These are phyloP conservation scores for Fusarium multiceps DNA, from an alignment of 2,329 filamentous ascomycete genomes.

Conservation along the genomic window DNA sequence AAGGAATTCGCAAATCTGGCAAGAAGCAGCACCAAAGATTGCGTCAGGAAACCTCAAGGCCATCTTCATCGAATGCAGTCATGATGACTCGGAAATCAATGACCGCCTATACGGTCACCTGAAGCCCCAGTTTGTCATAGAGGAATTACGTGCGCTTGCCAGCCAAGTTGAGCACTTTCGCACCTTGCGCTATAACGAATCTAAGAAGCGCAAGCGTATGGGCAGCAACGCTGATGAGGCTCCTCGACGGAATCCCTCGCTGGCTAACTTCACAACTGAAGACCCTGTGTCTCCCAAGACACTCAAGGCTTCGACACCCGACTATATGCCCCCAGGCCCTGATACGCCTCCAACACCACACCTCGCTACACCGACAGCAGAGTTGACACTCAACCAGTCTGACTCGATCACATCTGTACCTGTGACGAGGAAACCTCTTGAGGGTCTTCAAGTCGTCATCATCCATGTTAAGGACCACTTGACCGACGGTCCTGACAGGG, in stretches of 20 bases:
- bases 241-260: constrained; percentile 38
- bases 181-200: constrained; percentile 50
- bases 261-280: constrained; percentile 49
- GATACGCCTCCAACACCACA: constrained; percentile 60
- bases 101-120: constrained; percentile 89
- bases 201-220: constrained; percentile 74
- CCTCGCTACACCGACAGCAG: constrained; percentile 60
- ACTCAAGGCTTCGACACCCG: constrained; percentile 45
- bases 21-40: constrained; percentile 88
- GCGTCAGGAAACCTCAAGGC: constrained; percentile 76
- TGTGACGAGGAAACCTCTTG: constrained; percentile 63
- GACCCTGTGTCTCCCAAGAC: constrained; percentile 66
- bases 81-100: constrained; percentile 81
- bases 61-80: constrained; percentile 97
- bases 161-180: constrained; percentile 69
- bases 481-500: constrained; percentile 73
- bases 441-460: constrained; percentile 82
- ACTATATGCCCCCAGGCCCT: constrained; percentile 29
- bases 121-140: constrained; percentile 82
- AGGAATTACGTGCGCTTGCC: constrained; percentile 80
- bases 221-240: constrained; percentile 44
- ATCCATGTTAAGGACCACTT: constrained; percentile 95
- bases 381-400: constrained; percentile 56
- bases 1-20: constrained; percentile 86
- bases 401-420: constrained; percentile 45